These are phyloP conservation scores for Phylloporus sp. DNA, from an alignment of 768 basidiomycete genomes.

Conservation along the genomic window DNA sequence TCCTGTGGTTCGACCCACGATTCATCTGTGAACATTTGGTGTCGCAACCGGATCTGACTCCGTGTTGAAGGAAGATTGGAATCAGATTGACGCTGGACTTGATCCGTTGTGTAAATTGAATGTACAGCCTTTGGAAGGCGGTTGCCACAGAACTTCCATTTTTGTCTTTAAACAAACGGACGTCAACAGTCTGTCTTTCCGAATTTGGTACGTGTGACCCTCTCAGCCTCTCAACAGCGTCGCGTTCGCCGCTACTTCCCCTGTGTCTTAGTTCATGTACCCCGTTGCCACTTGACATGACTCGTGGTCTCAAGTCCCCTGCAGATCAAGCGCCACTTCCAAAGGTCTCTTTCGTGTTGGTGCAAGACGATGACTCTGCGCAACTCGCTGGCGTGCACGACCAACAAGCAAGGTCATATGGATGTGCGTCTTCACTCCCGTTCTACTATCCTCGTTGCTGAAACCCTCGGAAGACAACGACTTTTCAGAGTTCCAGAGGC, in stretches of 20 bases:
- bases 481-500: conserved; percentile 65
- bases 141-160: conserved; percentile 9
- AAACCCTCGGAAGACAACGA: conserved; percentile 50
- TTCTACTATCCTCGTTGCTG: conserved; percentile 1
- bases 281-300: conserved; percentile 26
- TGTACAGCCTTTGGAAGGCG: not conserved
- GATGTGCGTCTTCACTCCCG: conserved; percentile 50
- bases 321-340: conserved; percentile 45
- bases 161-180: conserved; percentile 6
- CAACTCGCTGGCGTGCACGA: conserved; percentile 64
- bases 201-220: conserved; percentile 15
- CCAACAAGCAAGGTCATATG: conserved; percentile 60
- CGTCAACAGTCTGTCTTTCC: conserved; percentile 13
- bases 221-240: conserved; percentile 3
- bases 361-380: conserved; percentile 59
- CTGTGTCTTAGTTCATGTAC: conserved; percentile 13
- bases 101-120: too few relatives aligned
- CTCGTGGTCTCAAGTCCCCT: conserved; percentile 37
- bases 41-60: too few relatives aligned
- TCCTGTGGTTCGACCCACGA: too few relatives aligned
- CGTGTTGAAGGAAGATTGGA: too few relatives aligned
- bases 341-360: conserved; percentile 62
- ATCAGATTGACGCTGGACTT: too few relatives aligned
- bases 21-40: too few relatives aligned
- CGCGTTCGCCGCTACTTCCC: conserved; percentile 10